Evolutionary conservation across 352 stramenopile species (phyloP).

Genomic region (Phytophthora vignae): DNA sequence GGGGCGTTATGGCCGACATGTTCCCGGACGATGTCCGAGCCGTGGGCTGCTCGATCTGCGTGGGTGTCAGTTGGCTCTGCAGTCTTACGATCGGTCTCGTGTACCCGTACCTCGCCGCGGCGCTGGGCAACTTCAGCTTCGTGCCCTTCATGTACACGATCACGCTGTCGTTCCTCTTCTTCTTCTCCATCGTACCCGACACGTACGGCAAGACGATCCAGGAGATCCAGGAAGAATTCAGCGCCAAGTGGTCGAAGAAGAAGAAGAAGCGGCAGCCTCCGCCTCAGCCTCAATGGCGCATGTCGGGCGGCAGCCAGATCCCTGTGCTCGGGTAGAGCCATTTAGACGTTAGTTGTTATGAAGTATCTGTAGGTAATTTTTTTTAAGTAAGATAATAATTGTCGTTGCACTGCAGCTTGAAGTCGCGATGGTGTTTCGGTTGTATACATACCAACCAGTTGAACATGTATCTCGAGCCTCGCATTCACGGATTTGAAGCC

Average conservation of each 20-base stretch:
- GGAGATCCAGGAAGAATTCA: conserved; percentile 65
- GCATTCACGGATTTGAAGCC: neutral
- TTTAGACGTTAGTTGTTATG: conserved; percentile 9
- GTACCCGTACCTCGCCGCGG: conserved; percentile 62
- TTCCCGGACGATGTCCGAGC: conserved; percentile 63
- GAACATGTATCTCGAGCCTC: neutral
- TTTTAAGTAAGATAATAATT: conserved; percentile 11
- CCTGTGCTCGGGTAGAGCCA: conserved; percentile 18
- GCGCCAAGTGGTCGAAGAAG: conserved; percentile 21
- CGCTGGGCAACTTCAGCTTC: conserved; percentile 51
- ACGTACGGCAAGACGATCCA: conserved; percentile 70
- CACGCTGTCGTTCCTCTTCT: conserved; percentile 51
- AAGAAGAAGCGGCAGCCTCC: neutral
- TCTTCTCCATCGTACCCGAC: conserved; percentile 57
- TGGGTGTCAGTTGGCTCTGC: conserved; percentile 57
- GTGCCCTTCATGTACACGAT: conserved; percentile 63
- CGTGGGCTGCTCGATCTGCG: conserved; percentile 48
- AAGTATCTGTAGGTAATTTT: neutral
- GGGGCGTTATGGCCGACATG: conserved; percentile 55
- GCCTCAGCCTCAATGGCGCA: conserved; percentile 5
- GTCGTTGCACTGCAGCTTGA: conserved; percentile 2
- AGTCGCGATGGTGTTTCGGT: neutral
- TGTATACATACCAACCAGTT: too few relatives aligned
- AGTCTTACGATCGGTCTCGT: conserved; percentile 59
- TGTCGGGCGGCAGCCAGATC: conserved; percentile 29